phyloP scores from a whole-genome alignment of 306 rosid genomes.

The Cicer arietinum region DNA sequence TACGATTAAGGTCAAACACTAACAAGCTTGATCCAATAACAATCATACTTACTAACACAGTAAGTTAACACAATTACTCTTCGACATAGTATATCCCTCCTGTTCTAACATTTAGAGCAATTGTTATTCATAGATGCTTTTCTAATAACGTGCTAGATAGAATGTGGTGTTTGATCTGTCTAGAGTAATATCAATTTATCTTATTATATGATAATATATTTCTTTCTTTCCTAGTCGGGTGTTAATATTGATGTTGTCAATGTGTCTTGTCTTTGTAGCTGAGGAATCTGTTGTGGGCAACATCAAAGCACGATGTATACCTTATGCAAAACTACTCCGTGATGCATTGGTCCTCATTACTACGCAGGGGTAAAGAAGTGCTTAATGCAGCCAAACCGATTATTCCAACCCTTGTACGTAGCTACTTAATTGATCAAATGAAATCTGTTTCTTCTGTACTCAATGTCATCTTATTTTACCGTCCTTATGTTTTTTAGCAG shows the following conservation, averaged over 20 bases:
- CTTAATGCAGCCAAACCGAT: constrained; percentile 78
- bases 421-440: constrained; percentile 18
- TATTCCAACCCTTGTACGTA: constrained; percentile 70
- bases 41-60: constrained; percentile 14
- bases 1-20: constrained; percentile 16
- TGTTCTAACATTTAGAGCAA: constrained; percentile 3
- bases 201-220: constrained; percentile 14
- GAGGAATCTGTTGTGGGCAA: constrained; percentile 88
- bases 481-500: constrained; percentile 47
- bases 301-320: constrained; percentile 95
- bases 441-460: constrained; percentile 21
- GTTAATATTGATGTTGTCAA: constrained; percentile 43
- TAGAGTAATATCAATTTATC: neutral
- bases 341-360: constrained; percentile 89
- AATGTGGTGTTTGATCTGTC: constrained; percentile 32
- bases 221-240: constrained; percentile 2
- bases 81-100: neutral
- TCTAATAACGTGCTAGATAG: neutral
- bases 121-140: constrained; percentile 17
- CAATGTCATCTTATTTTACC: constrained; percentile 30
- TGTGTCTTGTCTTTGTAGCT: constrained; percentile 64
- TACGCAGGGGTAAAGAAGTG: constrained; percentile 75
- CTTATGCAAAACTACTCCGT: constrained; percentile 92
- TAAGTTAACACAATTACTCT: neutral
- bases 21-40: neutral